Conservation (phyloP, 164 flowering plant genomes). For the Sextonia rubra region DNA sequence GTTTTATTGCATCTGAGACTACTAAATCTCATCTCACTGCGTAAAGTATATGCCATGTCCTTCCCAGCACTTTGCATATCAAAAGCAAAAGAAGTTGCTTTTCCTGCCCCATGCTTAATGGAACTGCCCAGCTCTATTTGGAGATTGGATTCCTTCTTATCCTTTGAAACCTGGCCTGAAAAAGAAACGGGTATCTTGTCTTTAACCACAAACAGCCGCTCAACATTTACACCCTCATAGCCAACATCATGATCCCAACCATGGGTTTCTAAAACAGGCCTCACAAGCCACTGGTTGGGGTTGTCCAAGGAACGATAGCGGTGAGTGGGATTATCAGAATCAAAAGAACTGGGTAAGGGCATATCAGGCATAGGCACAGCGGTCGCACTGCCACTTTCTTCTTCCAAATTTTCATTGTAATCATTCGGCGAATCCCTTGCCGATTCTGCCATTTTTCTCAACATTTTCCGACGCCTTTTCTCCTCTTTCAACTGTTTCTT, state of each 20-base stretch:
- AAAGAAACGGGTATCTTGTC: slow-evolving; percentile 76
- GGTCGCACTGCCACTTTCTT: slow-evolving; percentile 62
- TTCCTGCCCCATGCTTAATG: slow-evolving; percentile 79
- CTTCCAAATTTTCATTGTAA: slow-evolving; percentile 56
- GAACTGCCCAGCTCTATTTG: slow-evolving; percentile 91
- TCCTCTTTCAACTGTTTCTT: slow-evolving; percentile 91
- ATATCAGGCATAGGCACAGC: slow-evolving; percentile 94
- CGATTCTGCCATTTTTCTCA: slow-evolving; percentile 75
- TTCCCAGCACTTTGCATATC: slow-evolving; percentile 93
- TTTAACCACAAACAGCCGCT: slow-evolving; percentile 67
- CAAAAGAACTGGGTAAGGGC: slow-evolving; percentile 87
- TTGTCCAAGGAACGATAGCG: slow-evolving; percentile 83
- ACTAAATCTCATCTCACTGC: slow-evolving; percentile 71
- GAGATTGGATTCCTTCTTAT: slow-evolving; percentile 84
- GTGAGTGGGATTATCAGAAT: slow-evolving; percentile 93
- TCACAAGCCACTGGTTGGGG: slow-evolving; percentile 83
- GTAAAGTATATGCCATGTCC: slow-evolving; percentile 79
- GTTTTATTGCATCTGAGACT: slow-evolving; percentile 63
- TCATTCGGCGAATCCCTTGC: slow-evolving; percentile 56
- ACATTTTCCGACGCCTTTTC: slow-evolving; percentile 54
- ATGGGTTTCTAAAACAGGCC: slow-evolving; percentile 88
- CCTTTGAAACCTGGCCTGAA: slow-evolving; percentile 86
- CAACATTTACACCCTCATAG: slow-evolving; percentile 87
- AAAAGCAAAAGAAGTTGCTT: slow-evolving; percentile 77
- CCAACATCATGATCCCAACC: slow-evolving; percentile 99